A percentile compares a stretch with the other conserved stretches of the same genome.
Conservation (phyloP, 2,329 filamentous ascomycete genomes). For the Ascosphaera aggregata region DNA sequence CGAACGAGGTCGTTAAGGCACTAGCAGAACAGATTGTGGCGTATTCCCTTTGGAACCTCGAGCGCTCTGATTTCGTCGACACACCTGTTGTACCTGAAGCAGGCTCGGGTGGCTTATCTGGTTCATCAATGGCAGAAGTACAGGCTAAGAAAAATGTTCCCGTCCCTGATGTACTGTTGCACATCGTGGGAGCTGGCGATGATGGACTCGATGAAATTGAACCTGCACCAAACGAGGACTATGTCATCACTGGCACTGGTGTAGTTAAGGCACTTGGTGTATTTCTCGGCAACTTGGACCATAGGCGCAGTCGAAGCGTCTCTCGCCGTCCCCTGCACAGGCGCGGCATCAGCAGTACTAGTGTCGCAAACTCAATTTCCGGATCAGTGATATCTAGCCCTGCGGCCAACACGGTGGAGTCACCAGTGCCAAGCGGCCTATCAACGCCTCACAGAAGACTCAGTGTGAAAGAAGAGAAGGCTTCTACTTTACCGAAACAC, state of each 20-base stretch:
- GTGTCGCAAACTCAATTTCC: not conserved
- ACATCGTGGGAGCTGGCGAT: slow-evolving; percentile 55
- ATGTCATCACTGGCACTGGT: slow-evolving; percentile 85
- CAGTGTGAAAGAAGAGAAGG: slow-evolving; percentile 27
- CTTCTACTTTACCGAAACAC: not conserved
- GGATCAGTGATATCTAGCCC: not conserved
- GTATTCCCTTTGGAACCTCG: slow-evolving; percentile 81
- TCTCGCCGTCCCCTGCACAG: slow-evolving; percentile 5
- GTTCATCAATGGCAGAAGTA: slow-evolving; percentile 19
- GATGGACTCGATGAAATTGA: slow-evolving; percentile 35
- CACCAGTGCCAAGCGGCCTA: slow-evolving; percentile 26
- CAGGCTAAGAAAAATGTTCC: slow-evolving; percentile 23
- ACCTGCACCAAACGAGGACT: slow-evolving; percentile 67
- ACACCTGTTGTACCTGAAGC: slow-evolving; percentile 14
- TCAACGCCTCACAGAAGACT: slow-evolving; percentile 30
- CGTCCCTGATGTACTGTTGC: slow-evolving; percentile 66
- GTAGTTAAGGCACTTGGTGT: slow-evolving; percentile 87
- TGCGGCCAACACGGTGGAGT: slow-evolving; percentile 6
- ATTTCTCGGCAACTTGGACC: slow-evolving; percentile 59
- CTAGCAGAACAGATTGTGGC: slow-evolving; percentile 87
- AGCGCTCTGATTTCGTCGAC: slow-evolving; percentile 47
- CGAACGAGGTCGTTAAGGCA: slow-evolving; percentile 78
- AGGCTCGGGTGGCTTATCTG: slow-evolving; percentile 21
- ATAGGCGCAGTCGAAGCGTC: slow-evolving; percentile 15
- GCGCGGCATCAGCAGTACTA: slow-evolving; percentile 1